These are phyloP conservation scores for Dissophora ornata DNA, from an alignment of 192 early-diverging fungal species.

Conservation along the genomic window DNA sequence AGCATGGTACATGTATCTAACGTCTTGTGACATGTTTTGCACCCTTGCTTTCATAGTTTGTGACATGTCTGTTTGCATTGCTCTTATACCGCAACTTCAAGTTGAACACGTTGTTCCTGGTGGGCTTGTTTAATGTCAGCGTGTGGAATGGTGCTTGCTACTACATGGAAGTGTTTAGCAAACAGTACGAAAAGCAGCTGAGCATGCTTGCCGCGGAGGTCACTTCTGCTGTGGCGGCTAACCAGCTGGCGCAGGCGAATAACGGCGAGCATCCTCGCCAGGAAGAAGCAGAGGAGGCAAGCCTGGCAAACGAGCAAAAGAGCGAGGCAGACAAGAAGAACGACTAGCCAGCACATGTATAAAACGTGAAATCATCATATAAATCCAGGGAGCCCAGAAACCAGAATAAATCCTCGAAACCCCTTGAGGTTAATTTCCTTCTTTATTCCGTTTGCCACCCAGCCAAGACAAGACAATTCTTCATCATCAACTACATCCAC, in stretches of 20 bases:
- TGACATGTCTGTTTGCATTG: slow-evolving; percentile 57
- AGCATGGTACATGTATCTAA: too few species aligned
- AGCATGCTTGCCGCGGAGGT: slow-evolving; percentile 38
- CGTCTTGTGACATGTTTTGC: too few species aligned
- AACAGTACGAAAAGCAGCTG: slow-evolving; percentile 60
- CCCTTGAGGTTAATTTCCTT: too few species aligned
- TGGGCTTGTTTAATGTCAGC: slow-evolving; percentile 63
- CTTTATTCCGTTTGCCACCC: too few species aligned
- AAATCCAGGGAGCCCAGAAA: too few species aligned
- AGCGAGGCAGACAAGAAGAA: slow-evolving; percentile 44
- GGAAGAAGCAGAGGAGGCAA: slow-evolving; percentile 2
- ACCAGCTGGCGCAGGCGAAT: slow-evolving; percentile 25
- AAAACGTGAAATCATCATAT: too few species aligned
- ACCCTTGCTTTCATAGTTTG: slow-evolving; percentile 30
- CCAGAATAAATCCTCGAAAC: too few species aligned
- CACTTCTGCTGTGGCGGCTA: slow-evolving; percentile 31
- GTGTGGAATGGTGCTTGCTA: slow-evolving; percentile 77
- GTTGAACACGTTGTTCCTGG: slow-evolving; percentile 65
- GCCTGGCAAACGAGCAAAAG: background rate
- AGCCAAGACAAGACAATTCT: too few species aligned
- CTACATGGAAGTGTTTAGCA: slow-evolving; percentile 77
- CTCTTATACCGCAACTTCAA: slow-evolving; percentile 64
- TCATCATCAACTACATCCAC: slow-evolving; percentile 9
- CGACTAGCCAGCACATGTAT: too few species aligned
- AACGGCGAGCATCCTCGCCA: background rate